phyloP scores from a whole-genome alignment of 225 moss, liverwort and hornwort species.

The Pseudisothecium myosuroides region DNA sequence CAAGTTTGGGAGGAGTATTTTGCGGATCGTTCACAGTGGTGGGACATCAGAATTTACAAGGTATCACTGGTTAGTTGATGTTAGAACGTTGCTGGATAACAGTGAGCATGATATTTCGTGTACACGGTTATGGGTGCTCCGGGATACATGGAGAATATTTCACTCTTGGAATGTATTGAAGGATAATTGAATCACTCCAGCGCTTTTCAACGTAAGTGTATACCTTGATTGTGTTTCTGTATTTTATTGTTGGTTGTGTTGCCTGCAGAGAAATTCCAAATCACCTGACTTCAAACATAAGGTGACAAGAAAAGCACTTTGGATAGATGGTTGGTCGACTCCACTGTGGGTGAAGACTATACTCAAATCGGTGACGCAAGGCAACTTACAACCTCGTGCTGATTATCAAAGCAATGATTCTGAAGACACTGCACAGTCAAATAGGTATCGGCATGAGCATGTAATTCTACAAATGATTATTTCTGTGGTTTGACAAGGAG shows the following conservation, averaged over 20 bases:
- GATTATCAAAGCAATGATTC: neutral
- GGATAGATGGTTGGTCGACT: neutral
- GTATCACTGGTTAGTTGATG: neutral
- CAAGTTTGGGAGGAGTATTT: neutral
- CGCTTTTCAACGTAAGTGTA: neutral
- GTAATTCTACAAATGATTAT: neutral
- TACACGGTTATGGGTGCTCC: neutral
- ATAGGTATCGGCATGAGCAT: neutral
- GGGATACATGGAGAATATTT: neutral
- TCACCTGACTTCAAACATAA: neutral
- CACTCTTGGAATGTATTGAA: neutral
- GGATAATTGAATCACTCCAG: neutral
- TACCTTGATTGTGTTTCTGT: neutral
- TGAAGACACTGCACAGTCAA: neutral
- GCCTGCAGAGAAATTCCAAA: neutral
- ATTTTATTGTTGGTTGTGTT: neutral
- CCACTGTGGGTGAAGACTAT: neutral
- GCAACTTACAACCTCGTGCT: neutral
- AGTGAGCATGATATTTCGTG: neutral
- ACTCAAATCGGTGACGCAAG: neutral
- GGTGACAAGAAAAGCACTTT: neutral
- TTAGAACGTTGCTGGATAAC: neutral
- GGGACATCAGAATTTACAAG: neutral
- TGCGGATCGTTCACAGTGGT: neutral
- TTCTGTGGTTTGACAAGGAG: neutral